A percentile compares a stretch with the other conserved stretches of the same genome.
phyloP scores from a whole-genome alignment of 441 rosid species.

The Brassica balearica region DNA sequence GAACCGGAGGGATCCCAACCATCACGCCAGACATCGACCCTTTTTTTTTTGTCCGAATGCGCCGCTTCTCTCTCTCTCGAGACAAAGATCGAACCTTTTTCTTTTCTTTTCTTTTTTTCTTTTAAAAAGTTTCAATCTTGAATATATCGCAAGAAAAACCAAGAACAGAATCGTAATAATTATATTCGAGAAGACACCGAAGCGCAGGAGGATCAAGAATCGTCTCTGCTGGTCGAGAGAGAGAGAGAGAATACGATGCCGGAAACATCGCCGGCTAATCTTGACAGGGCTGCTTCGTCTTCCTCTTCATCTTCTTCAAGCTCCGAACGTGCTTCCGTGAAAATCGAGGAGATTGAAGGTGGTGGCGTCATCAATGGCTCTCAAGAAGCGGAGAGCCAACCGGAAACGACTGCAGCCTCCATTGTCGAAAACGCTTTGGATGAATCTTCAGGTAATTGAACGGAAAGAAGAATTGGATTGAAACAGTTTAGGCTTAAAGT shows the following conservation, averaged over 20 bases:
- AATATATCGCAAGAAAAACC: conserved; percentile 13
- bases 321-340: conserved; percentile 49
- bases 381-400: conserved; percentile 43
- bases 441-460: conserved; percentile 38
- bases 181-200: conserved; percentile 9
- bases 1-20: conserved; percentile 22
- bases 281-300: conserved; percentile 32
- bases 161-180: conserved; percentile 32
- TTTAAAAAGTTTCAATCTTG: not conserved
- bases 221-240: conserved; percentile 29
- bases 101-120: not conserved
- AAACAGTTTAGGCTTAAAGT: not conserved
- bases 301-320: conserved; percentile 45
- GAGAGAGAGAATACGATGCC: conserved; percentile 47
- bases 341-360: conserved; percentile 50
- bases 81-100: not conserved
- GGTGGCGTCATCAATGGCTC: conserved; percentile 42
- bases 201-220: conserved; percentile 47
- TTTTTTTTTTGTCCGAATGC: not conserved
- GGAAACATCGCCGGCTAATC: conserved; percentile 49
- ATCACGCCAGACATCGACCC: conserved; percentile 28
- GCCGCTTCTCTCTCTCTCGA: not conserved
- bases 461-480: not conserved
- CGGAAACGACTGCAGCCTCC: conserved; percentile 35
- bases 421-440: conserved; percentile 46